phyloP scores from a whole-genome alignment of 306 rosid species.

The Lupinus albus region DNA sequence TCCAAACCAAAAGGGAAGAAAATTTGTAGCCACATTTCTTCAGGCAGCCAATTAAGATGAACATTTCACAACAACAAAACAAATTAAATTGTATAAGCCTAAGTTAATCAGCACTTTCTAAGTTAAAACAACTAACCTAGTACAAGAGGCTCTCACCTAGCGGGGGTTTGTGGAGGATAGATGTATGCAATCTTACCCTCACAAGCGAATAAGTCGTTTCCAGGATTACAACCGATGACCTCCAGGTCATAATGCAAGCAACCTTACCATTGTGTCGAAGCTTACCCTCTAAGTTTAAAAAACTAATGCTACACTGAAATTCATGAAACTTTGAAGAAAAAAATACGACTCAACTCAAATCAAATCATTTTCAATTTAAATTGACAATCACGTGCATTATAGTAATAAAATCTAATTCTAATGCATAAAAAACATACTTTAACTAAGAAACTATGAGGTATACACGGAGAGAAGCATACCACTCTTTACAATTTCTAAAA shows the following conservation, averaged over 20 bases:
- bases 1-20: constrained; percentile 13
- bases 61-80: constrained; percentile 4
- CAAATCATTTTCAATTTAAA: constrained; percentile 6
- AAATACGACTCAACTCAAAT: constrained; percentile 9
- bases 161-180: too few relatives aligned
- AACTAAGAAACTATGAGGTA: not conserved
- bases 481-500: not conserved
- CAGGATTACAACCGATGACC: too few relatives aligned
- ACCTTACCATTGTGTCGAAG: too few relatives aligned
- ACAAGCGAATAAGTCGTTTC: too few relatives aligned
- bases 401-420: constrained; percentile 12
- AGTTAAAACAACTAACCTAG: not conserved
- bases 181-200: too few relatives aligned
- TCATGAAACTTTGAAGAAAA: not conserved
- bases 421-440: constrained; percentile 2
- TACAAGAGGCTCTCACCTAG: too few relatives aligned
- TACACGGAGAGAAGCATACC: constrained; percentile 22
- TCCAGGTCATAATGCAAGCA: too few relatives aligned
- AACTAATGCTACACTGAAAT: not conserved
- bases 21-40: not conserved
- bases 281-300: not conserved
- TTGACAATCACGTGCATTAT: constrained; percentile 5
- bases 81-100: not conserved
- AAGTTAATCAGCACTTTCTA: not conserved
- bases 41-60: constrained; percentile 17